phyloP scores from a whole-genome alignment of 192 early-diverging fungal species.

The Linderina pennispora region DNA sequence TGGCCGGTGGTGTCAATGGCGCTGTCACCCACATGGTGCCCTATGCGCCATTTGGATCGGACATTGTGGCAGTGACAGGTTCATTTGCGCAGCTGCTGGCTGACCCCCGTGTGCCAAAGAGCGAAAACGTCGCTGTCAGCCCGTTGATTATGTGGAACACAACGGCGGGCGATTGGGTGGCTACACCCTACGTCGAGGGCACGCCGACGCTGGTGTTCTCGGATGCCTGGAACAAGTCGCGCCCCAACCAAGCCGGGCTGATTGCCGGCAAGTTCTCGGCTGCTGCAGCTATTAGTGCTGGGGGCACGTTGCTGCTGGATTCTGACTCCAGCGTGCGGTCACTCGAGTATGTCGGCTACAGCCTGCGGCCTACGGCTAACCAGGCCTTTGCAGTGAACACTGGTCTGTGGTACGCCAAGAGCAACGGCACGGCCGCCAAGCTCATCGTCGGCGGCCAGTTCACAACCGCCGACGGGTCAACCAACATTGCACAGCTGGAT shows the following conservation, averaged over 20 bases:
- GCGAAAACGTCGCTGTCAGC: slow-evolving; percentile 3
- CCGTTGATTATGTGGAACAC: slow-evolving; percentile 39
- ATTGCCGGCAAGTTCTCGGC: slow-evolving; percentile 30
- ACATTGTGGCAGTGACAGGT: slow-evolving; percentile 23
- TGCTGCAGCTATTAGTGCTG: slow-evolving; percentile 31
- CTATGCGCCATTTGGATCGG: slow-evolving; percentile 34
- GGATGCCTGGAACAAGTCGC: slow-evolving; percentile 5
- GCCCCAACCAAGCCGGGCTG: slow-evolving; percentile 26
- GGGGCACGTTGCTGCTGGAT: slow-evolving; percentile 24
- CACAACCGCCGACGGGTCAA: slow-evolving; percentile 24
- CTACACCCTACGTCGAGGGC: slow-evolving; percentile 27
- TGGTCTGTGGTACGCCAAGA: slow-evolving; percentile 50
- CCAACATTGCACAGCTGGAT: slow-evolving; percentile 42
- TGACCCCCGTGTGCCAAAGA: background rate
- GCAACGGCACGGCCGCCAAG: slow-evolving; percentile 26
- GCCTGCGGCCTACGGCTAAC: slow-evolving; percentile 14
- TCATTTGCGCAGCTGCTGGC: slow-evolving; percentile 17
- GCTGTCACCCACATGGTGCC: slow-evolving; percentile 41
- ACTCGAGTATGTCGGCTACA: slow-evolving; percentile 22
- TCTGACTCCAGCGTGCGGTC: slow-evolving; percentile 22
- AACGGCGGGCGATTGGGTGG: slow-evolving; percentile 20
- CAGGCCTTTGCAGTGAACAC: slow-evolving; percentile 39
- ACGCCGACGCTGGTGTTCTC: slow-evolving; percentile 25
- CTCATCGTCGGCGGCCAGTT: slow-evolving; percentile 55
- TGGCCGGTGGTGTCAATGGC: slow-evolving; percentile 46